Evolutionary conservation across 2,329 filamentous ascomycete genomes (phyloP).

Genomic region (Ophiostoma sp.): DNA sequence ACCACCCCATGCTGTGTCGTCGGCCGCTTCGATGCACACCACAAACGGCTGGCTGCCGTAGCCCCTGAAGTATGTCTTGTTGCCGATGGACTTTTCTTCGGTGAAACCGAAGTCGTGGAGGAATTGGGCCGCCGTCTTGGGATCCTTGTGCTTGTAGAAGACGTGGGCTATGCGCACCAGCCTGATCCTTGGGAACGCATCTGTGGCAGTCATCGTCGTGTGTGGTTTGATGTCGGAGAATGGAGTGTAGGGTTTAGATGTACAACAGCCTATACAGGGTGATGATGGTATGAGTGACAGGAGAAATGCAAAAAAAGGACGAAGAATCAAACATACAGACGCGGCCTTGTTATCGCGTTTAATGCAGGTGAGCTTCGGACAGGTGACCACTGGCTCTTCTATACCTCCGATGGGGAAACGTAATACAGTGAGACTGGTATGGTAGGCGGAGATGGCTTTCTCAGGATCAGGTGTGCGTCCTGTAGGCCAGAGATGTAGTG

Average conservation of each 20-base stretch:
- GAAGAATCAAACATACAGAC: not conserved
- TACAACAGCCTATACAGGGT: not conserved
- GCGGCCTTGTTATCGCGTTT: not conserved
- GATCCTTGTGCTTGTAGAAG: slow-evolving; percentile 44
- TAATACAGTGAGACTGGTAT: not conserved
- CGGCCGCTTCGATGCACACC: slow-evolving; percentile 47
- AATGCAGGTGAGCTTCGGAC: not conserved
- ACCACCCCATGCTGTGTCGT: slow-evolving; percentile 49
- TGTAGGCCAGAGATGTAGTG: not conserved
- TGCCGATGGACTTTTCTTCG: slow-evolving; percentile 35
- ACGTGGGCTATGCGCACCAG: slow-evolving; percentile 41
- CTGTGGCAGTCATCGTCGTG: not conserved
- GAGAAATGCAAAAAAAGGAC: not conserved
- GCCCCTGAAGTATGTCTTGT: slow-evolving; percentile 54
- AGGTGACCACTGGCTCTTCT: not conserved
- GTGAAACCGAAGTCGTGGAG: slow-evolving; percentile 46
- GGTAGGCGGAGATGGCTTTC: too few relatives aligned
- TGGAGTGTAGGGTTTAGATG: too few relatives aligned
- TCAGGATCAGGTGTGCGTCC: slow-evolving; percentile 25
- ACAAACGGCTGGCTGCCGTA: slow-evolving; percentile 57
- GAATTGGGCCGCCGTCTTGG: slow-evolving; percentile 40
- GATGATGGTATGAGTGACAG: not conserved
- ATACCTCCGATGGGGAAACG: not conserved
- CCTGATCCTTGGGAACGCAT: slow-evolving; percentile 31
- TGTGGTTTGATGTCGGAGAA: not conserved